phyloP scores from a whole-genome alignment of 2,329 filamentous ascomycete genomes.

The Cryphonectria japonica region DNA sequence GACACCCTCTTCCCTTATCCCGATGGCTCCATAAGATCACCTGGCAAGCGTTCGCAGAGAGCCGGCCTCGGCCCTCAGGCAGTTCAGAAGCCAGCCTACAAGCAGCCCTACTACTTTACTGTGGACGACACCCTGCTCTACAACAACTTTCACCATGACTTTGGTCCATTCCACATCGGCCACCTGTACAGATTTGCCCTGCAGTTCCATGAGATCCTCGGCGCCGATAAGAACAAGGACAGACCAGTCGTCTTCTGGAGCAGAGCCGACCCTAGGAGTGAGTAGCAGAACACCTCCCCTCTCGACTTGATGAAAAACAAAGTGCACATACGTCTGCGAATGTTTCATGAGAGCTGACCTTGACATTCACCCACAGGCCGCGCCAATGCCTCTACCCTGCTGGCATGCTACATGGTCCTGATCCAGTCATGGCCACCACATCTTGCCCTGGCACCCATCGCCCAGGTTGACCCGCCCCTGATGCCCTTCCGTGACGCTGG shows the following conservation, averaged over 20 bases:
- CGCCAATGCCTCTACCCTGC: conserved; percentile 90
- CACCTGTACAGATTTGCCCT: conserved; percentile 97
- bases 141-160: conserved; percentile 98
- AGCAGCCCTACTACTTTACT: conserved; percentile 88
- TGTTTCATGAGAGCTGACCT: conserved; percentile 31
- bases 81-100: conserved; percentile 47
- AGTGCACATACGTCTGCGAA: no score
- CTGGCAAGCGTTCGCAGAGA: conserved; percentile 75
- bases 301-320: no score
- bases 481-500: conserved; percentile 99
- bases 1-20: conserved; percentile 88
- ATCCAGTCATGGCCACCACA: conserved; percentile 98
- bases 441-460: conserved; percentile 90
- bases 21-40: conserved; percentile 60
- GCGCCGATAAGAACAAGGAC: conserved; percentile 86
- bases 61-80: conserved; percentile 61
- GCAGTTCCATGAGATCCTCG: conserved; percentile 92
- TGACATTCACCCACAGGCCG: conserved; percentile 60
- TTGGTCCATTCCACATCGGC: conserved; percentile 95
- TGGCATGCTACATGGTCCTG: conserved; percentile 98
- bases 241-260: conserved; percentile 96
- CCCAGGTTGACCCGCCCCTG: conserved; percentile 93
- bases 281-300: conserved; percentile 42
- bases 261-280: conserved; percentile 86
- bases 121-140: conserved; percentile 92